Base-by-base conservation (phyloP, 768 basidiomycete species). In the Lactarius psammicola region DNA sequence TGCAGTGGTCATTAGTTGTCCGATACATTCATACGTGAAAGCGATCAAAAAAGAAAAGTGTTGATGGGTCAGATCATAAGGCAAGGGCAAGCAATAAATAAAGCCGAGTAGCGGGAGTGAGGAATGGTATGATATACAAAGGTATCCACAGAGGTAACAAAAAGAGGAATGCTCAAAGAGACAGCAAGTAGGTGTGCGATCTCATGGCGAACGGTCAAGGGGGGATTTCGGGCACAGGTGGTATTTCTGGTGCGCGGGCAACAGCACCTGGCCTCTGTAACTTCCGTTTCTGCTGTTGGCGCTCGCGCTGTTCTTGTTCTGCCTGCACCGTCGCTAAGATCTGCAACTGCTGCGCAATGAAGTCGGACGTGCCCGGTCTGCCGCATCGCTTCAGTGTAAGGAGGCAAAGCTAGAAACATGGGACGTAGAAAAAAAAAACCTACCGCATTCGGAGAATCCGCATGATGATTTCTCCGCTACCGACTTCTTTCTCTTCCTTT, bases 391-490 rank as follows among this genome's bases (percentile, higher is more conserved):
- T 59, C 46, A 60, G 38, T 3, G 23, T 36, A n/a, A 20, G 26
- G n/a, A n/a, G n/a, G n/a, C n/a, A n/a, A n/a, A n/a, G n/a, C n/a
- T n/a, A n/a, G n/a, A n/a, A n/a, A n/a, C n/a, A n/a, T n/a, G n/a
- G n/a, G n/a, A n/a, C n/a, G n/a, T n/a, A n/a, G 40, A 4, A 23
- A 59, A 18, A 63, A 26, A 23, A 61, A 61, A 76, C 83, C 59
- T 73, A 94, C 95, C 95, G 84, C 96, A 98, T 98, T 36, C 97
- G 85, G 49, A 99, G 80, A 69, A 99, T 95, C 64, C 94, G 82
- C 81, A 99, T 85, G 65, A 98, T 97, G 42, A 90, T 94, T 78
- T 98, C 94, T 59, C 91, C 93, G 62, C 78, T 84, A 64, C 87
- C 76, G 3, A 84, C 82, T 64, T 90, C 88, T 66, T 89, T 87